phyloP scores from a whole-genome alignment of 345 rosid genomes.

The Brassica nigra region DNA sequence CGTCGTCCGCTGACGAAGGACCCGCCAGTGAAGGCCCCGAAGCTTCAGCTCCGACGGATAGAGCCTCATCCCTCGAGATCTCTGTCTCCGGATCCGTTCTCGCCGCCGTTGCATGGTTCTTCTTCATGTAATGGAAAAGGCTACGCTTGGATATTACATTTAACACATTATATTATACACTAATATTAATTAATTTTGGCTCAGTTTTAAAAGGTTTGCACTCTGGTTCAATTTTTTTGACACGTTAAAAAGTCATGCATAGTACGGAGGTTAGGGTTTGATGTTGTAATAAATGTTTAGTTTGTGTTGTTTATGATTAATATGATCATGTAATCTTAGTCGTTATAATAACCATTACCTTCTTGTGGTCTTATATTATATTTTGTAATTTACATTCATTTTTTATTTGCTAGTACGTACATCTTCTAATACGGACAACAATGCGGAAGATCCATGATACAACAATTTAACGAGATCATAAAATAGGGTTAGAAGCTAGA shows the following conservation, averaged over 20 bases:
- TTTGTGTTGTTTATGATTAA: slow-evolving; percentile 20
- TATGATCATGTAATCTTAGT: slow-evolving; percentile 22
- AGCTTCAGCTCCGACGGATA: slow-evolving; percentile 4
- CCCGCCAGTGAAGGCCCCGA: slow-evolving; percentile 20
- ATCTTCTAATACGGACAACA: background rate
- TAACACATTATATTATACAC: slow-evolving; percentile 9
- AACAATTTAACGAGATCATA: background rate
- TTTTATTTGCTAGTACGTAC: background rate
- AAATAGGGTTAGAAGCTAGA: background rate
- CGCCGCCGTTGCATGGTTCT: slow-evolving; percentile 34
- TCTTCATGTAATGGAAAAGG: slow-evolving; percentile 29
- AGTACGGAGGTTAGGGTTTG: slow-evolving; percentile 28
- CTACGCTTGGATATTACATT: background rate
- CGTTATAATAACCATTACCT: slow-evolving; percentile 8
- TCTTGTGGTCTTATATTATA: background rate
- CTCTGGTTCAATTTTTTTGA: background rate
- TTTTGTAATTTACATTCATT: slow-evolving; percentile 17
- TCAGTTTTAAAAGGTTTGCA: background rate
- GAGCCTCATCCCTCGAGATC: slow-evolving; percentile 29
- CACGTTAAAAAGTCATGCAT: slow-evolving; percentile 28
- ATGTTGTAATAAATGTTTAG: slow-evolving; percentile 29
- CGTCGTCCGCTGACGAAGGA: slow-evolving; percentile 16
- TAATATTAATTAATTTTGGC: background rate
- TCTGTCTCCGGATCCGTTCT: slow-evolving; percentile 14
- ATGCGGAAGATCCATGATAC: background rate